Conservation (phyloP, 176 grass and related monocot genomes). For the Avena insularis region DNA sequence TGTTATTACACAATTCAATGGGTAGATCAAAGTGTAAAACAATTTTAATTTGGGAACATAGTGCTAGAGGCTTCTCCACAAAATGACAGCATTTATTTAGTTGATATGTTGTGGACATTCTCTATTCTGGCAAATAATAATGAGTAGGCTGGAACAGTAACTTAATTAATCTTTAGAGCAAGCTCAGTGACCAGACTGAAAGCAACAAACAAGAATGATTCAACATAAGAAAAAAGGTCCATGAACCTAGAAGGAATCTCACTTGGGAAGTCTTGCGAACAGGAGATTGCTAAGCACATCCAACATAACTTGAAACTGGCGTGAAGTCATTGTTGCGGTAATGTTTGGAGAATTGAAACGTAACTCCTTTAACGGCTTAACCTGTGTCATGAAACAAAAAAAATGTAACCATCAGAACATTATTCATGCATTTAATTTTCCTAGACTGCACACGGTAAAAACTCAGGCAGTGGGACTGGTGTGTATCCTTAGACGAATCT, state of each 20-base stretch:
- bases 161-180: background rate
- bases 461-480: constrained; percentile 8
- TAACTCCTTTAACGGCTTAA: constrained; percentile 94
- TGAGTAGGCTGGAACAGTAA: background rate
- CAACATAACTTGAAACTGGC: constrained; percentile 99
- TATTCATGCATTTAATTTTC: constrained; percentile 38
- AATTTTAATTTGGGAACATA: background rate
- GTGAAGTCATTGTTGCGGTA: constrained; percentile 96
- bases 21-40: constrained; percentile 1
- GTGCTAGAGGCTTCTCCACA: constrained; percentile 12
- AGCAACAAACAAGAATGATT: constrained; percentile 26
- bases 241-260: constrained; percentile 51
- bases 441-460: constrained; percentile 25
- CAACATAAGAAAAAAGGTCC: background rate
- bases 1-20: constrained; percentile 8
- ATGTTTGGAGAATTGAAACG: constrained; percentile 96
- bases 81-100: constrained; percentile 26
- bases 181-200: constrained; percentile 20
- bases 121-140: background rate
- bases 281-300: constrained; percentile 98
- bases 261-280: constrained; percentile 91
- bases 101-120: background rate
- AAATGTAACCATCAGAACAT: constrained; percentile 45
- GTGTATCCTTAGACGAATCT: background rate
- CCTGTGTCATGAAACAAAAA: constrained; percentile 51